Evolutionary conservation across 2,329 filamentous ascomycete genomes (phyloP).

Genomic region (Didymella lethalis): DNA sequence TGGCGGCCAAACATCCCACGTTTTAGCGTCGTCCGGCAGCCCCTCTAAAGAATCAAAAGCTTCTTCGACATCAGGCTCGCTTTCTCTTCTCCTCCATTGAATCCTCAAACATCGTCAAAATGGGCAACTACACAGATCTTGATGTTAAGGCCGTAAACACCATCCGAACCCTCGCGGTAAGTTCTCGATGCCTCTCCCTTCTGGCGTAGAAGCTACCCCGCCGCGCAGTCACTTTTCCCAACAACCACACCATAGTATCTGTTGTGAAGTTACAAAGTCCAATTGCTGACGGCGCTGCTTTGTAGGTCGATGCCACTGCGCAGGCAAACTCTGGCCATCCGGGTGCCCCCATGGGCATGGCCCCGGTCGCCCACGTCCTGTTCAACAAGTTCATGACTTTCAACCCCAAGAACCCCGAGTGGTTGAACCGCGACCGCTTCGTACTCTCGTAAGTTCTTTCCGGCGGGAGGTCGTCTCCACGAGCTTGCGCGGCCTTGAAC

Average conservation of each 20-base stretch:
- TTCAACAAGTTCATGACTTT: constrained; percentile 99
- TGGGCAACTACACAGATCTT: constrained; percentile 81
- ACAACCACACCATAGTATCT: constrained; percentile 18
- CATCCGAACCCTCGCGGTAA: constrained; percentile 93
- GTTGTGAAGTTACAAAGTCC: constrained; percentile 16
- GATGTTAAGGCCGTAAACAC: constrained; percentile 97
- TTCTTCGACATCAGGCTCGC: constrained; percentile 19
- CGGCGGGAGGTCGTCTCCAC: background rate
- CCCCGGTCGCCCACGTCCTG: constrained; percentile 92
- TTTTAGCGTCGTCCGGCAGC: constrained; percentile 2
- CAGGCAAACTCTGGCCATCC: constrained; percentile 97
- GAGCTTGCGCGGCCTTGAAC: background rate
- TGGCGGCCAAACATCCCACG: constrained; percentile 18
- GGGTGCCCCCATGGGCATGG: constrained; percentile 97
- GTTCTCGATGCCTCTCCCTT: constrained; percentile 51
- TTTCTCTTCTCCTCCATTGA: constrained; percentile 23
- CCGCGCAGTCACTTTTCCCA: constrained; percentile 32
- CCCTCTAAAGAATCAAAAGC: constrained; percentile 10
- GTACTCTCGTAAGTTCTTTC: constrained; percentile 88
- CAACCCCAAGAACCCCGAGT: constrained; percentile 98
- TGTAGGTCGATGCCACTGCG: constrained; percentile 94
- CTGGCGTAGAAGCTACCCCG: constrained; percentile 39
- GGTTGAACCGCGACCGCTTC: constrained; percentile 97
- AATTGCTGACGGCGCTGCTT: constrained; percentile 44
- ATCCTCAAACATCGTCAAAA: constrained; percentile 58